Conservation (phyloP, 345 rosid genomes). For the Hypericum androsaemum region DNA sequence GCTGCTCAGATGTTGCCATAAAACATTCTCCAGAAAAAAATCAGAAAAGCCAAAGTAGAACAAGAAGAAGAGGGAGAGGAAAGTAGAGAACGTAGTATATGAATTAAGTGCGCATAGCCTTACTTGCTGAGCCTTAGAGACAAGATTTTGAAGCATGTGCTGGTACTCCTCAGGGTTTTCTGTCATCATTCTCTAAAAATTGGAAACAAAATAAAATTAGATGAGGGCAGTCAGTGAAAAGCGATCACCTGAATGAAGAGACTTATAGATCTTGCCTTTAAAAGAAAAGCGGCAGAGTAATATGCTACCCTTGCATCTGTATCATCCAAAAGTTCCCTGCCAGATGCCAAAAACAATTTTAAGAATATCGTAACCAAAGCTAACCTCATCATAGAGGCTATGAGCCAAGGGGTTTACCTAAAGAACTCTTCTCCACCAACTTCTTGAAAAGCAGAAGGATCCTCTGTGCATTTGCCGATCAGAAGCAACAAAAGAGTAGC, state of each 20-base stretch:
- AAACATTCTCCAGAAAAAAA: no score
- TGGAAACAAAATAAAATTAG: slow-evolving; percentile 14
- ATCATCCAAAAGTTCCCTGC: slow-evolving; percentile 92
- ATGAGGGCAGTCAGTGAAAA: slow-evolving; percentile 1
- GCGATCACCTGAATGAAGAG: slow-evolving; percentile 5
- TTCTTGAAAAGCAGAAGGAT: slow-evolving; percentile 73
- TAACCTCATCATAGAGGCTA: slow-evolving; percentile 8
- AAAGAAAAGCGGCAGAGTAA: slow-evolving; percentile 90
- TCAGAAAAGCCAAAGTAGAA: no score
- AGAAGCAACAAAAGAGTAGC: slow-evolving; percentile 83
- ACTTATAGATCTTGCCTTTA: slow-evolving; percentile 51
- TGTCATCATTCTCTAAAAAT: slow-evolving; percentile 95
- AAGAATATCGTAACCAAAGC: slow-evolving; percentile 8
- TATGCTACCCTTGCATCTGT: slow-evolving; percentile 96
- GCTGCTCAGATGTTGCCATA: no score
- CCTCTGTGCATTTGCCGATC: slow-evolving; percentile 92
- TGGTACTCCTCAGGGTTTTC: slow-evolving; percentile 91
- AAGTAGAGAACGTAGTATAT: no score
- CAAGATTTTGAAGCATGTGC: slow-evolving; percentile 88
- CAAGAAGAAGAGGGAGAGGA: no score
- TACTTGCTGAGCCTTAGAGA: slow-evolving; percentile 97
- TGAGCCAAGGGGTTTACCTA: slow-evolving; percentile 40
- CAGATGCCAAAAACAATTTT: slow-evolving; percentile 13
- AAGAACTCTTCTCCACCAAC: slow-evolving; percentile 93
- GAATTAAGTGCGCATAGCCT: neutral